Evolutionary conservation across 768 basidiomycete genomes (phyloP), one percentile per base, ranked within the genome.

Genomic region (Russula sp.): DNA sequence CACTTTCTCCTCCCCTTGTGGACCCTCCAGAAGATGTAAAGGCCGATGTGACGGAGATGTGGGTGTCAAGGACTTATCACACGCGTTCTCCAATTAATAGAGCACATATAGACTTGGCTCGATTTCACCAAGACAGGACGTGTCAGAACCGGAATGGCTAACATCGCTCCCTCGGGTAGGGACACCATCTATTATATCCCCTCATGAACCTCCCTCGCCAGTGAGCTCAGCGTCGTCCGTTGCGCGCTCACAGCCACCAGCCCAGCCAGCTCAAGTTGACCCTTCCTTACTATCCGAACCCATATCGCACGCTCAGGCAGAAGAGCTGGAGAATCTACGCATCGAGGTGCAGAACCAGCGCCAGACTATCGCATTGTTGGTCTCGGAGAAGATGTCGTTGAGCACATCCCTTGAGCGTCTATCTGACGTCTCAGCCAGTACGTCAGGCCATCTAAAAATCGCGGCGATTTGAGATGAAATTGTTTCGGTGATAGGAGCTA

Each of bases 311-410:
- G 60, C 59, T 22, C 46, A 62, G 47, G 60, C 51, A 51, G 61
- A 56, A 52, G 73, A 66, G 18, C 56, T 65, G 5, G 67, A 67
- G 5, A 64, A 66, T 32, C 66, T 74, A 57, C 71, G 71, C 18
- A 70, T 72, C 13, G 71, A 72, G 42, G 71, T 78, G 48, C 77
- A 81, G 66, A 85, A 80, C 67, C 86, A 87, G 66, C 84, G 83
- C 62, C 85, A 85, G 67, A 88, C 87, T 0, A 89, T 94, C 60
- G 78, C 86, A 49, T 71, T 88, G n/a, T 77, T 94, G 14, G 88
- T 92, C 34, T 61, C 72, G 2, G 78, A 78, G 65, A 78, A 77
- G 69, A 67, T 70, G 13, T 64, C 72, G 3, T 71, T 79, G 13
- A 56, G 65, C n/a, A 65, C 67, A n/a, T 67, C 85, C 45, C 70